Base-by-base conservation (phyloP, 2,329 filamentous ascomycete genomes). In the Zymoseptoria brevis region DNA sequence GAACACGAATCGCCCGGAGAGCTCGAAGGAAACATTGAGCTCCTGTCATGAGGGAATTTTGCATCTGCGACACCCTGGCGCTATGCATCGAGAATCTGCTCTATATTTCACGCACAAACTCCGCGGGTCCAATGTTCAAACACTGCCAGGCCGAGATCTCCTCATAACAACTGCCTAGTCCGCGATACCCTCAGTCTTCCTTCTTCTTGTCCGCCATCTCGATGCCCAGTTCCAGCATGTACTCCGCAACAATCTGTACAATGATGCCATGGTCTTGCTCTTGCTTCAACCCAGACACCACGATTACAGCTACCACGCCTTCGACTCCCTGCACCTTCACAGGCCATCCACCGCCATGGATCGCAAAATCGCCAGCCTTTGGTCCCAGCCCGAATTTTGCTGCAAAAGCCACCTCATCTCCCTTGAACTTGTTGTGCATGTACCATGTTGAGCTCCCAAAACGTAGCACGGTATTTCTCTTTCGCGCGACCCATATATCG, bases 261-360 rank as follows among this genome's bases (percentile, higher is more conserved):
- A 93, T 84, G 45, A 91, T 82, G 8, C 83, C 84, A 73, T 94
- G 89, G 72, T 92, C 88, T 75, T 91, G 82, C 67, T 88, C 80
- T 73, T 91, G 87, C 76, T 85, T 87, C 72, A 93, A 72, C 4
- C 89, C 89, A 68, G 85, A 88, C 1, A 93, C 87, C 19, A 91
- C 84, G 22, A 91, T 84, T 0, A 90, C 85, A 0, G 83, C 89
- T 8, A 91, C 85, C 2, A 90, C 75, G 0, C 88, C 89, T 75
- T 92, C 88, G 1, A 92, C 87, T 0, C 87, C 87, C 56, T 76
- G 76, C 6, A 93, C 88, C 7, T 84, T 79, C 30, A 93, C 81
- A 0, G 89, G 89, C 63, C 89, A 84, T 0, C 80, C 89, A 21
- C 89, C 89, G 0, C 89, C 89, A 72, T 92, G 88, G 62, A 91